Base-by-base conservation (phyloP, 2,329 filamentous ascomycete genomes). In the Furcasterigmium sp. region DNA sequence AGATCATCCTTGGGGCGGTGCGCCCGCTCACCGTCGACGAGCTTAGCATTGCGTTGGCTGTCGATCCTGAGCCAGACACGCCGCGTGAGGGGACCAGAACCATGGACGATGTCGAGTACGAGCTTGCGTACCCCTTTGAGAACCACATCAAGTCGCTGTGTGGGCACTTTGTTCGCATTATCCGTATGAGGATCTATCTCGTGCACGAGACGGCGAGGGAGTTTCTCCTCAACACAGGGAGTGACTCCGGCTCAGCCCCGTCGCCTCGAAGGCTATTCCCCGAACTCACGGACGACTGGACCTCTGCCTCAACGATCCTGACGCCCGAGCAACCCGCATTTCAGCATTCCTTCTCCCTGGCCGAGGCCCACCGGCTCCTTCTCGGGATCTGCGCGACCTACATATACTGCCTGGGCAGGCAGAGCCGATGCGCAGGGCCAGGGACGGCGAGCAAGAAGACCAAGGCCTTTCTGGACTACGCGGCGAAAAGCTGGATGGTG, bases 181-280 rank as follows among this genome's bases (percentile, higher is more conserved):
- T 45, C 13, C 47, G 43, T 9, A 44, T 47, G 14, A 53, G 41
- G 2, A 48, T 55, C 5, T 53, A 54, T 21, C 42, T 55, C 10
- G 51, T 52, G 4, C 54, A 55, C 29, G 46, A 53, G 25, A 57
- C 53, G 15, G 52, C 51, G 5, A 46, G 47, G 15, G 53, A 53
- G 38, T 55, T 54, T 32, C 43, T 55, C 3, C 46, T 53, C n/a
- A n/a, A n/a, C n/a, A n/a, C n/a, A n/a, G 9, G 25, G 11, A 13
- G 11, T 9, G 11, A 38, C 36, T 3, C 15, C 9, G 25, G 25
- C 43, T 21, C 14, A n/a, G n/a, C n/a, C n/a, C n/a, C n/a, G 19
- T 17, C 20, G 11, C 10, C 9, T 8, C 30, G 13, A 19, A 13
- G 13, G 9, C n/a, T 13, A 10, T 15, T 7, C 3, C 8, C 1